Conservation (phyloP, 495 filamentous ascomycete species). For the Penicillium herquei region DNA sequence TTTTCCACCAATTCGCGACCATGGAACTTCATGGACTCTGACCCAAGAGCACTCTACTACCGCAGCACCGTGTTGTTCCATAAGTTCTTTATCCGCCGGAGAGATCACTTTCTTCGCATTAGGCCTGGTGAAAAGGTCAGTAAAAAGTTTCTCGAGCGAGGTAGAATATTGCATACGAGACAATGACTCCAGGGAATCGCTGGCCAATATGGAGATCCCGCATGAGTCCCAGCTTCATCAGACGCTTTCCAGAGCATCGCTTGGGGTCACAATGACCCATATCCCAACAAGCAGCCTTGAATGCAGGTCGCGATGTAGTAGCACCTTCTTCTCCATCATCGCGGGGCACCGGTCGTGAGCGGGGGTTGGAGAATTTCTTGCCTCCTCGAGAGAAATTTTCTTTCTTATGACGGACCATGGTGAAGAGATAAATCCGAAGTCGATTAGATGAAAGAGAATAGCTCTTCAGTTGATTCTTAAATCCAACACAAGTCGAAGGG, state of each 20-base stretch:
- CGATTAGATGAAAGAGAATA: background rate
- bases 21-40: conserved; percentile 85
- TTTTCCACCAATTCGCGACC: conserved; percentile 87
- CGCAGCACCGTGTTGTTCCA: conserved; percentile 87
- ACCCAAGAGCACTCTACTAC: conserved; percentile 99
- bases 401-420: conserved; percentile 93
- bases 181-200: conserved; percentile 83
- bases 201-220: conserved; percentile 88
- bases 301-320: conserved; percentile 54
- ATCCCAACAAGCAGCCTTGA: conserved; percentile 97
- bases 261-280: conserved; percentile 97
- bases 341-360: conserved; percentile 47
- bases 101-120: conserved; percentile 86
- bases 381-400: conserved; percentile 73
- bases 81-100: conserved; percentile 72
- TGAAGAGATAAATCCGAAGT: background rate
- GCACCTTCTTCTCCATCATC: conserved; percentile 34
- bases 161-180: conserved; percentile 58
- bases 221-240: conserved; percentile 92
- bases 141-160: conserved; percentile 7
- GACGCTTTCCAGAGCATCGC: conserved; percentile 89
- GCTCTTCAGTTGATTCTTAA: no score
- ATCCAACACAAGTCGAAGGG: background rate
- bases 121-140: conserved; percentile 50
- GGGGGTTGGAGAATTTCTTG: conserved; percentile 58